Evolutionary conservation across 2,329 filamentous ascomycete genomes (phyloP).

Genomic region (Aaosphaeria pasadenensis): DNA sequence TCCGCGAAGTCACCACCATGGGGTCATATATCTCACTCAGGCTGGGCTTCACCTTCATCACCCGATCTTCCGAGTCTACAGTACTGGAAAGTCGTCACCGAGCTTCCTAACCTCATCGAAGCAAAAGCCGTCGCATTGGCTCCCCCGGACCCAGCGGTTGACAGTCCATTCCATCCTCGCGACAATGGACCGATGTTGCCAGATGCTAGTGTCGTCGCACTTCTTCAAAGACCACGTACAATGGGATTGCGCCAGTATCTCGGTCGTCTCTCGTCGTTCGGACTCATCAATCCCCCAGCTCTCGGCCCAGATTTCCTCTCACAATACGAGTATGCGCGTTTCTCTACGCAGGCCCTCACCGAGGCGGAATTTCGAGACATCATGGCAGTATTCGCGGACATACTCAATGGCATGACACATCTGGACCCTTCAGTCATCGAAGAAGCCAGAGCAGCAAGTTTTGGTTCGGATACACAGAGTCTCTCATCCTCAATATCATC

Average conservation of each 20-base stretch:
- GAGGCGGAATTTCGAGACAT: slow-evolving; percentile 71
- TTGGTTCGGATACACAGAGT: slow-evolving; percentile 28
- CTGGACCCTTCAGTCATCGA: slow-evolving; percentile 56
- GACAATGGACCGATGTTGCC: slow-evolving; percentile 42
- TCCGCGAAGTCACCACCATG: slow-evolving; percentile 58
- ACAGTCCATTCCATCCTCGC: slow-evolving; percentile 16
- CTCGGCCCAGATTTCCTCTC: slow-evolving; percentile 62
- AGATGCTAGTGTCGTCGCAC: slow-evolving; percentile 64
- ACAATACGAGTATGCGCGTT: slow-evolving; percentile 81
- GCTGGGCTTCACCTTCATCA: slow-evolving; percentile 81
- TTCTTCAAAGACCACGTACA: slow-evolving; percentile 66
- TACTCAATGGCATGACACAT: slow-evolving; percentile 72
- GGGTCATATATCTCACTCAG: slow-evolving; percentile 81
- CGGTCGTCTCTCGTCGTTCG: slow-evolving; percentile 63
- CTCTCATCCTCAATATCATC: slow-evolving; percentile 30
- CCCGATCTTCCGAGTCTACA: slow-evolving; percentile 76
- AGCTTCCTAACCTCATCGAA: slow-evolving; percentile 87
- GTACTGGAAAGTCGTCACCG: slow-evolving; percentile 75
- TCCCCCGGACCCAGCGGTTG: slow-evolving; percentile 52
- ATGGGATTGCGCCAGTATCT: slow-evolving; percentile 82
- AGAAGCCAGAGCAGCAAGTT: slow-evolving; percentile 30
- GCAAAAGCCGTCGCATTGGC: slow-evolving; percentile 88
- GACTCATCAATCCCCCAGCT: slow-evolving; percentile 56
- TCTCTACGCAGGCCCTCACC: slow-evolving; percentile 67
- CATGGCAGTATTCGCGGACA: slow-evolving; percentile 80